phyloP scores from a whole-genome alignment of 352 stramenopile species.

The Phytophthora aleatoria region DNA sequence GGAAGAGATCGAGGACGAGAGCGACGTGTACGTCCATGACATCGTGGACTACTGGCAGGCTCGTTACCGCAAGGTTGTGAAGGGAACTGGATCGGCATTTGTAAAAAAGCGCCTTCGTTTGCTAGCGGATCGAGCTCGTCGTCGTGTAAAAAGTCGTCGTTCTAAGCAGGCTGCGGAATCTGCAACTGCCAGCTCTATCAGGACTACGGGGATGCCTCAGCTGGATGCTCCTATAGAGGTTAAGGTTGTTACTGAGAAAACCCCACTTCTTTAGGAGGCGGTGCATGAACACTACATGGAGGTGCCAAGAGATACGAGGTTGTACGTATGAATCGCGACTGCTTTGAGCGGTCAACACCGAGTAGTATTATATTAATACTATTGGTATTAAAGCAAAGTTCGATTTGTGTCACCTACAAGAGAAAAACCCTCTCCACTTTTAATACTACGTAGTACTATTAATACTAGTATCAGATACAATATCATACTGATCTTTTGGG shows the following conservation, averaged over 20 bases:
- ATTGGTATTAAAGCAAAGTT: too few species aligned
- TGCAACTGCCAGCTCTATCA: slow-evolving; percentile 20
- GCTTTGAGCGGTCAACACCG: too few species aligned
- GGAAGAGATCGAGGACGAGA: slow-evolving; percentile 93
- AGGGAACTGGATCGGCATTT: slow-evolving; percentile 41
- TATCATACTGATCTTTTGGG: too few species aligned
- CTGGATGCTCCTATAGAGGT: slow-evolving; percentile 46
- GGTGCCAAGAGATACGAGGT: too few species aligned
- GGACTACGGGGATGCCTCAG: slow-evolving; percentile 11
- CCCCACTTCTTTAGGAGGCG: slow-evolving; percentile 39
- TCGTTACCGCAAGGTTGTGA: slow-evolving; percentile 31
- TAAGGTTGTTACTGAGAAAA: slow-evolving; percentile 56
- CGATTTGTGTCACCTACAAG: too few species aligned
- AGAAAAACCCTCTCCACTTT: too few species aligned
- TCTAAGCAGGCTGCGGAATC: slow-evolving; percentile 31
- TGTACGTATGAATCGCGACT: too few species aligned
- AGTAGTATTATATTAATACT: too few species aligned
- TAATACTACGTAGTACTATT: too few species aligned
- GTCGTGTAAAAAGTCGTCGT: slow-evolving; percentile 44
- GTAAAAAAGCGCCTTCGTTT: slow-evolving; percentile 49
- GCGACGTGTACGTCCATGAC: slow-evolving; percentile 71
- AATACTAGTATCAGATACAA: too few species aligned
- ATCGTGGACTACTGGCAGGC: slow-evolving; percentile 68
- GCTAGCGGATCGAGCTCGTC: slow-evolving; percentile 42
- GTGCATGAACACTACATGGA: too few species aligned